These are phyloP conservation scores for Coemansia sp. DNA, from an alignment of 192 early-diverging fungal genomes.

Conservation along the genomic window DNA sequence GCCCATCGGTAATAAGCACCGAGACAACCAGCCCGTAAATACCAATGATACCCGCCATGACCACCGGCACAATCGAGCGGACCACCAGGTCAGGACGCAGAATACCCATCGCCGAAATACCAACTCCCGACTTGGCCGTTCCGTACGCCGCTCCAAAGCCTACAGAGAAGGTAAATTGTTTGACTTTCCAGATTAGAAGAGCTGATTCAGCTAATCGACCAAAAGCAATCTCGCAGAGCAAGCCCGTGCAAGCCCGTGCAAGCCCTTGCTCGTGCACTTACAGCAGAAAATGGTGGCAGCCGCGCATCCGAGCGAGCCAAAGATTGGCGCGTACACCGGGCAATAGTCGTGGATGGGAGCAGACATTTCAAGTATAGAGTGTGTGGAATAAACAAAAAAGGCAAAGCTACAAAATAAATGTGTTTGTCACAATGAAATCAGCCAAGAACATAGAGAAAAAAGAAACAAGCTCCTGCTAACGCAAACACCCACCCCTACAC, in stretches of 20 bases:
- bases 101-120: conserved; percentile 82
- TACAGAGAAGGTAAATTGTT: conserved; percentile 21
- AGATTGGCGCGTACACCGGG: conserved; percentile 93
- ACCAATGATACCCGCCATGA: conserved; percentile 99
- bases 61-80: conserved; percentile 86
- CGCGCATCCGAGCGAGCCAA: conserved; percentile 89
- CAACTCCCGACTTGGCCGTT: conserved; percentile 88
- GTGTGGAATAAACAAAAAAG: neutral
- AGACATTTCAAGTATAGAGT: conserved; percentile 22
- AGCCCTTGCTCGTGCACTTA: too few species aligned
- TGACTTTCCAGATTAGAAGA: too few species aligned
- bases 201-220: too few species aligned
- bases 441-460: neutral
- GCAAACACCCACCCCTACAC: too few species aligned
- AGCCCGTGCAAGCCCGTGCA: too few species aligned
- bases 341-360: conserved; percentile 55
- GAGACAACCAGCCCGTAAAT: conserved; percentile 98
- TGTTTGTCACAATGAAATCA: neutral
- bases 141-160: conserved; percentile 91
- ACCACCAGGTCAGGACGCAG: conserved; percentile 85
- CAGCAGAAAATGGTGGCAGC: conserved; percentile 88
- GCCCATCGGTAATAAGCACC: conserved; percentile 79
- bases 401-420: neutral
- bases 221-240: too few species aligned
- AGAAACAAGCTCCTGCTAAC: too few species aligned